These are phyloP conservation scores for Tilletia walkeri DNA, from an alignment of 1,284 basidiomycete genomes.

Conservation along the genomic window DNA sequence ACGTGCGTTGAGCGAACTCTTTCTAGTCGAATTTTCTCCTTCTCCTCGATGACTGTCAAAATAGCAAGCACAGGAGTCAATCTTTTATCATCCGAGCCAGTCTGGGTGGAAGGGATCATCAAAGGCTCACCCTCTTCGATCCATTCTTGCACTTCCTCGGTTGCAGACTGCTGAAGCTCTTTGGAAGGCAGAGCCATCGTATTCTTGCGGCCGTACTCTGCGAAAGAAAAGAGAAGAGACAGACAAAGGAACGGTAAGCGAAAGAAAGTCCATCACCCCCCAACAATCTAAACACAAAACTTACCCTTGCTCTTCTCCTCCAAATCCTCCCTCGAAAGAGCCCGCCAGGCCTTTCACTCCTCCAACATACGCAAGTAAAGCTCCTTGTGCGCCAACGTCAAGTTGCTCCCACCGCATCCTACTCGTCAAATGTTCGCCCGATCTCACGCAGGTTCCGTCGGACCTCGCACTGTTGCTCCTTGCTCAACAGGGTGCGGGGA, in stretches of 20 bases:
- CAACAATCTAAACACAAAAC: not conserved
- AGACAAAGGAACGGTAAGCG: not conserved
- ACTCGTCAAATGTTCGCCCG: conserved; percentile 89
- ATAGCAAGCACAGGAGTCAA: not conserved
- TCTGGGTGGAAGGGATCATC: no score
- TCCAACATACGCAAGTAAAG: conserved; percentile 86
- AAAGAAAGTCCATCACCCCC: not conserved
- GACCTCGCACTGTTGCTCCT: conserved; percentile 83
- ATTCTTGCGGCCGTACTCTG: conserved; percentile 30
- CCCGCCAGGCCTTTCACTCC: conserved; percentile 95
- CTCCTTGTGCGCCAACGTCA: conserved; percentile 88
- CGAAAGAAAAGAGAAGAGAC: not conserved
- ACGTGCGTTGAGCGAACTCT: no score
- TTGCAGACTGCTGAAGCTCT: conserved; percentile 48
- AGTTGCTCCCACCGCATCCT: conserved; percentile 92
- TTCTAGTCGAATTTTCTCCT: conserved; percentile 21
- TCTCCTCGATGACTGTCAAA: conserved; percentile 24
- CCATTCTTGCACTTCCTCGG: conserved; percentile 55
- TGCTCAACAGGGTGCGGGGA: conserved; percentile 78
- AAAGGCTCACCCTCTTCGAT: conserved; percentile 40
- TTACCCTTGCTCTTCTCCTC: conserved; percentile 26
- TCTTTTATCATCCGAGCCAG: no score
- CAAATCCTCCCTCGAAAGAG: conserved; percentile 40
- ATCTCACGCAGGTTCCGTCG: conserved; percentile 88
- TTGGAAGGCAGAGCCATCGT: conserved; percentile 26